Base-by-base conservation (phyloP, 768 basidiomycete genomes). In the Galerina sulciceps region DNA sequence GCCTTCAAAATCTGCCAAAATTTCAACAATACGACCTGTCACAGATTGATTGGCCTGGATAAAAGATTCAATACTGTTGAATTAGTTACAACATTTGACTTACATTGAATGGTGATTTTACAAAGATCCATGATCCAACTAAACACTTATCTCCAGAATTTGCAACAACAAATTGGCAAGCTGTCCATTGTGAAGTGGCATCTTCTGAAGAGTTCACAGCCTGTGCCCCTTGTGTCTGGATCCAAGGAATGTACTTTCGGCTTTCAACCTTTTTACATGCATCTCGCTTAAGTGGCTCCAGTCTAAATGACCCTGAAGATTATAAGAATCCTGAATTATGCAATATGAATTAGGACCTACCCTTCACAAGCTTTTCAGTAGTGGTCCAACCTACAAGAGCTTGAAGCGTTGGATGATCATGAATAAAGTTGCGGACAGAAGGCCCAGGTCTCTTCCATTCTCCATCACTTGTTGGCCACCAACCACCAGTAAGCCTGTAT, bases 401-500 rank as follows among this genome's bases (percentile, higher is more conserved):
- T 38, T 55, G 54, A 9, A 55, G 35, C 10, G 36, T 55, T 18
- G 44, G 54, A 9, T 45, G 26, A 11, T 31, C 26, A 35, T 50
- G 38, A 14, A 57, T 38, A 11, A 57, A 38, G 6, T 20, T 9
- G 3, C 22, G 6, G 20, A 57, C 48, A 17, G 36, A 11, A 15
- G 20, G 6, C 17, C 56, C 48, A 0, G 56, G 10, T 15, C 17
- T 23, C 17, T 40, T 14, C 47, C 48, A 50, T 40, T 50, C 17
- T n/a, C 42, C 53, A 50, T 57, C 31, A 9, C 10, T 10, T 22
- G 20, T 23, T 15, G 13, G n/a, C 67, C 69, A 72, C 67, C 67
- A 75, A 0, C 80, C 73, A 35, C 78, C 66, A 46, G 62, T 58
- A 40, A 76, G 41, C 49, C 68, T 6, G 41, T 75, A 69, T 67